Base-by-base conservation (phyloP, 495 filamentous ascomycete genomes). In the Penicillium soppii region DNA sequence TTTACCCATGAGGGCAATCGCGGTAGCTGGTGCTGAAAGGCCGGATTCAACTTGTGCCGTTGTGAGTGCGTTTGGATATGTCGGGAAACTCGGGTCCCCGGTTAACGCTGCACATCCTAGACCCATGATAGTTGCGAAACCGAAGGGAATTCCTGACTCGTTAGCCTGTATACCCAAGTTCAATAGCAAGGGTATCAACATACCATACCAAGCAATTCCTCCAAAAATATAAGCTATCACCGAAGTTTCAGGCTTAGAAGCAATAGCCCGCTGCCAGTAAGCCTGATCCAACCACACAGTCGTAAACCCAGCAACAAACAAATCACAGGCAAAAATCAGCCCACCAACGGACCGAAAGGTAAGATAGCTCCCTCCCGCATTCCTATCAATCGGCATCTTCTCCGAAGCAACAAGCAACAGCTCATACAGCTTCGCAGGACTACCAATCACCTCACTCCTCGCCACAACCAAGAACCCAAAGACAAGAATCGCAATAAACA, bases 221-320 rank as follows among this genome's bases (percentile, higher is more conserved):
- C 76, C 77, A 10, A 81, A 60, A 27, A 78, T 70, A 45, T 80
- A 81, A 2, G 70, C 77, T 25, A 69, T 68, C 9, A 77, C 69
- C 1, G 74, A 69, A 9, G 68, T 71, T 17, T 68, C 63, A 0
- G 74, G 76, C 13, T 70, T 61, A 5, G 72, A 72, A 1, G 76
- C 74, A 53, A 81, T 78, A 2, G 75, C 75, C 19, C 75, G 70
- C 46, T 79, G 70, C 67, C 69, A 78, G 52, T 78, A 76, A 9
- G 69, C 69, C 50, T 76, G 71, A 56, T 80, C 76, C 9, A 78
- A 62, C 60, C 67, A 70, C 1, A 73, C 68, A 7, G 73, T 70
- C 5, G 59, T 61, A 36, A 70, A 68, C 5, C 65, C 62, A 17
- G 67, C 56, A 36, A 61, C 60, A 22, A 71, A 57, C 10, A 65